Conservation (phyloP, 352 stramenopile species). For the Plasmopara halstedii region DNA sequence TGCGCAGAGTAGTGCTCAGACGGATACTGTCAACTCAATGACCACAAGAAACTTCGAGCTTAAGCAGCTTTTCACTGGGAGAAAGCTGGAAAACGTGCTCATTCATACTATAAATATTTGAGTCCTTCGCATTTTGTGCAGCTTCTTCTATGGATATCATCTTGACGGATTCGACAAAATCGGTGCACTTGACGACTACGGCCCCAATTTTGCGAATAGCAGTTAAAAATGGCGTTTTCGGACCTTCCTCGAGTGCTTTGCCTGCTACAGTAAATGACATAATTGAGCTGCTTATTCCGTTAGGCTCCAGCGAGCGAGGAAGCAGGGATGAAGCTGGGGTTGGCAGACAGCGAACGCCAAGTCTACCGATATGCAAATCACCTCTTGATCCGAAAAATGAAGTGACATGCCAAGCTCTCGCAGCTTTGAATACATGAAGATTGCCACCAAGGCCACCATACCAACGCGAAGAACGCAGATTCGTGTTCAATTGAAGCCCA, state of each 20-base stretch:
- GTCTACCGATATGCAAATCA: constrained; percentile 36
- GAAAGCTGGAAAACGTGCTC: constrained; percentile 47
- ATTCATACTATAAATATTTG: constrained; percentile 19
- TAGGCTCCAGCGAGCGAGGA: neutral
- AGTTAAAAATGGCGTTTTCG: constrained; percentile 18
- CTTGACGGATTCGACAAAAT: constrained; percentile 30
- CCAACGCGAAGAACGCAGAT: constrained; percentile 46
- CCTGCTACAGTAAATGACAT: constrained; percentile 14
- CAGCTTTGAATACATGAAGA: constrained; percentile 32
- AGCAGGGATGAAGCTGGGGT: constrained; percentile 1
- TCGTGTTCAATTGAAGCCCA: constrained; percentile 58
- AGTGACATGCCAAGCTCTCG: constrained; percentile 34
- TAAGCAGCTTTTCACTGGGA: constrained; percentile 27
- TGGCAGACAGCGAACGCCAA: constrained; percentile 32
- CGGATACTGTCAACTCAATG: constrained; percentile 48
- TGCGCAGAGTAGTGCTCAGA: constrained; percentile 35
- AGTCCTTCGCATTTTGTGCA: constrained; percentile 4
- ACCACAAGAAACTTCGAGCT: constrained; percentile 35
- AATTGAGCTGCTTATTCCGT: neutral
- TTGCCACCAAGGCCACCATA: constrained; percentile 46
- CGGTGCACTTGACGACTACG: constrained; percentile 28
- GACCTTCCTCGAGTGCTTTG: constrained; percentile 21
- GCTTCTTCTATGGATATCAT: constrained; percentile 23
- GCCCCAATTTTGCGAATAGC: constrained; percentile 11
- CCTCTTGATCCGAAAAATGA: constrained; percentile 48